These are phyloP conservation scores for Candida coquimbonensis DNA, from an alignment of 805 yeast genomes.

Conservation along the genomic window DNA sequence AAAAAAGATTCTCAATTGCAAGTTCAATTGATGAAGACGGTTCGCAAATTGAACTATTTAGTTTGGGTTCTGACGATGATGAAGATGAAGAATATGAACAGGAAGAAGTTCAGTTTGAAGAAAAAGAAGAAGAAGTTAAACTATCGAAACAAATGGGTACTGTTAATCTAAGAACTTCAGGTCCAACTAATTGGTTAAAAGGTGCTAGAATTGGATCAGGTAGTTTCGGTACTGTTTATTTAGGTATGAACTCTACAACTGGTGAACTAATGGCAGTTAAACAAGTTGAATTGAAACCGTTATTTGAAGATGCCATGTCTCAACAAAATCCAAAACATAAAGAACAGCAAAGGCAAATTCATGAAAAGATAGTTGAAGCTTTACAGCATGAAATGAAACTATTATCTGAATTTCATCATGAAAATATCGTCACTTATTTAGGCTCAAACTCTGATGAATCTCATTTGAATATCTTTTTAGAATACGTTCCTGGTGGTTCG, in stretches of 20 bases:
- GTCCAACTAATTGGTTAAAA: constrained; percentile 82
- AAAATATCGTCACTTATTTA: constrained; percentile 84
- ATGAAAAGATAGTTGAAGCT: constrained; percentile 64
- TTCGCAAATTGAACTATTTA: constrained; percentile 24
- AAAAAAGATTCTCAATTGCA: constrained; percentile 22
- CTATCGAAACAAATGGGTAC: constrained; percentile 4
- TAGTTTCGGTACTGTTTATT: constrained; percentile 85
- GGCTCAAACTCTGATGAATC: constrained; percentile 78
- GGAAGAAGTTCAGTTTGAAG: neutral
- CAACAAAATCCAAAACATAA: constrained; percentile 24
- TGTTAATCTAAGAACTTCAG: constrained; percentile 25
- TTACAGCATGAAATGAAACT: constrained; percentile 75
- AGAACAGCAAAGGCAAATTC: constrained; percentile 25
- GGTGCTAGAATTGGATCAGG: constrained; percentile 95
- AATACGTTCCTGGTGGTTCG: constrained; percentile 69
- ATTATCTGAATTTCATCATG: constrained; percentile 76
- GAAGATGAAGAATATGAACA: constrained; percentile 1
- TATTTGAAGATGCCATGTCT: constrained; percentile 25
- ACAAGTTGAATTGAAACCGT: constrained; percentile 68
- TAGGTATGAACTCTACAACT: constrained; percentile 86
- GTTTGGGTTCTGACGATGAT: constrained; percentile 17
- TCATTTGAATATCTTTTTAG: constrained; percentile 70
- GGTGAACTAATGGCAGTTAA: constrained; percentile 98
- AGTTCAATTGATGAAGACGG: constrained; percentile 18
- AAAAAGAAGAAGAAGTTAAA: neutral